Evolutionary conservation across 2,329 filamentous ascomycete genomes (phyloP).

Genomic region (Botrytis porri): DNA sequence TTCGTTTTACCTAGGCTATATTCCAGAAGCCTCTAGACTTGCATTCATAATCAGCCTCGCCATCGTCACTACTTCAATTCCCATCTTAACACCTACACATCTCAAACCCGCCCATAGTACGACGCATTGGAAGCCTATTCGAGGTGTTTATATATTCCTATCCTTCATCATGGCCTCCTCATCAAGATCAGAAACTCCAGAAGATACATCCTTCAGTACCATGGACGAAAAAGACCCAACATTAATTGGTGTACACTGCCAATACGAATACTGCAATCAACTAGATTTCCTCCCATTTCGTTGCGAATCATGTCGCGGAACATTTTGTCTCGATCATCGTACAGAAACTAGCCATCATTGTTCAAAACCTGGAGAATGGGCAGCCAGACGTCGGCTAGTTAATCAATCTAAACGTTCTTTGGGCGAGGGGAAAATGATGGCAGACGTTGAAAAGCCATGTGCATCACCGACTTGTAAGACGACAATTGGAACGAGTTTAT

Average conservation of each 20-base stretch:
- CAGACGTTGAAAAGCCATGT: slow-evolving; percentile 65
- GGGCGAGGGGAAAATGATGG: slow-evolving; percentile 52
- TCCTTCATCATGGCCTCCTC: slow-evolving; percentile 52
- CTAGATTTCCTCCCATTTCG: slow-evolving; percentile 95
- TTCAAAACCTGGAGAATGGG: slow-evolving; percentile 59
- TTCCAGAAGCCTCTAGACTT: slow-evolving; percentile 28
- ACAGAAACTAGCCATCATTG: slow-evolving; percentile 78
- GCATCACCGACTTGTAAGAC: slow-evolving; percentile 65
- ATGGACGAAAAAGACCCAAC: slow-evolving; percentile 79
- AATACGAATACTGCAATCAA: slow-evolving; percentile 86
- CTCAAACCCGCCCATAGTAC: slow-evolving; percentile 1
- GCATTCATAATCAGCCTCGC: slow-evolving; percentile 31
- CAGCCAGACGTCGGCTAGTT: slow-evolving; percentile 53
- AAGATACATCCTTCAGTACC: slow-evolving; percentile 60
- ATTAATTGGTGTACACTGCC: slow-evolving; percentile 85
- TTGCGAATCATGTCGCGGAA: slow-evolving; percentile 82
- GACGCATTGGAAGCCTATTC: background rate
- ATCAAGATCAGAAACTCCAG: slow-evolving; percentile 39
- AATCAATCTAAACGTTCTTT: slow-evolving; percentile 53
- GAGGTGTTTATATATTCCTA: slow-evolving; percentile 20
- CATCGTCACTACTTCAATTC: slow-evolving; percentile 25
- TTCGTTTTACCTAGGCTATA: slow-evolving; percentile 19
- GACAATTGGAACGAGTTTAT: slow-evolving; percentile 64
- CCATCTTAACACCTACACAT: slow-evolving; percentile 24
- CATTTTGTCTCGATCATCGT: slow-evolving; percentile 92